Base-by-base conservation (phyloP, 164 flowering plant species). In the Berberis vulgaris region DNA sequence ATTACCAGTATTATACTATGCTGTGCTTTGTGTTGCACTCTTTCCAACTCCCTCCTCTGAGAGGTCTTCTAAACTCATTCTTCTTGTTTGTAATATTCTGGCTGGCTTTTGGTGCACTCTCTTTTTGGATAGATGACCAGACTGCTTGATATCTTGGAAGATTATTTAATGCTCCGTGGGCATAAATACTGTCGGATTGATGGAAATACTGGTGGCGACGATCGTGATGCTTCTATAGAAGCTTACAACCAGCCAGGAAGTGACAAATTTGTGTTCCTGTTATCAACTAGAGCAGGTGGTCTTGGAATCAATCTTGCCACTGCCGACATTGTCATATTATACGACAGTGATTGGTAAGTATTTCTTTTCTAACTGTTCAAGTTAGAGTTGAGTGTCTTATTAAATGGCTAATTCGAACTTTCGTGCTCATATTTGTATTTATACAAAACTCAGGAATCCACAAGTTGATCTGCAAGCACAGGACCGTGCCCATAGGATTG, bases 261-360 rank as follows among this genome's bases (percentile, higher is more conserved):
- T 74, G 98, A 91, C 61, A 95, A 95, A 69, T 95, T 95, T 71
- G 86, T 83, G 49, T 95, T 95, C 75, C 73, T 95, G 73, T 72
- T 95, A 43, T 91, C 99, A 63, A 95, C 99, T 9, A 83, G 99
- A 76, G 99, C 99, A 64, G 99, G 99, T 69, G 99, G 99, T 43
- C 89, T 95, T 73, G 99, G 99, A 49, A 95, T 95, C 71, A 95
- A 95, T 81, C 99, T 95, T 81, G 99, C 99, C 45, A 95, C 98
- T 78, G 99, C 99, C 39, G 97, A 95, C 81, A 85, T 95, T 74
- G 97, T 95, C 72, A 88, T 95, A 69, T 82, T 95, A 50, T 95
- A 95, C 71, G 99, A 95, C 54, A 95, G 99, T 82, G 99, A 95
- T 66, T 95, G 99, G 99, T 89, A 67, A 72, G 87, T 8, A 7